phyloP scores from a whole-genome alignment of 306 rosid species.

The Prunus mira region DNA sequence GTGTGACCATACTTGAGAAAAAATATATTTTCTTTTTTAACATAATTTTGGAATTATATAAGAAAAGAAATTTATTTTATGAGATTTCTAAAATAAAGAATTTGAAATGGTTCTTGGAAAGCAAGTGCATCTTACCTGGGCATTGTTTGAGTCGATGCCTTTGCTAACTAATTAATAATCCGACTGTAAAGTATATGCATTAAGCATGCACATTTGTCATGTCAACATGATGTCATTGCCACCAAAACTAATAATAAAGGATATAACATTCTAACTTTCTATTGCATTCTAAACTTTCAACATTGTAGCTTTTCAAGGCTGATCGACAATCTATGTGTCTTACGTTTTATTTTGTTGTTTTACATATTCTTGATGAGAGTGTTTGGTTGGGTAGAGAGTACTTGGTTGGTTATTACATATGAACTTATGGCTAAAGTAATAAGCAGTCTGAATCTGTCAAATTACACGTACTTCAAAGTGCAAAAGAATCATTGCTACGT shows the following conservation, averaged over 20 bases:
- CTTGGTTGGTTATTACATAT: too few species aligned
- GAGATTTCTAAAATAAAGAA: background rate
- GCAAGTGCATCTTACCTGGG: background rate
- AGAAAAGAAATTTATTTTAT: too few species aligned
- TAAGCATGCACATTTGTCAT: background rate
- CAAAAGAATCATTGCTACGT: slow-evolving; percentile 33
- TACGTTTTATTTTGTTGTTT: too few species aligned
- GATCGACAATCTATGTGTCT: too few species aligned
- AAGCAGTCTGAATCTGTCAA: background rate
- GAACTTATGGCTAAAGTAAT: background rate
- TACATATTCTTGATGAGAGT: too few species aligned
- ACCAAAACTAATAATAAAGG: background rate
- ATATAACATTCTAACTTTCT: background rate
- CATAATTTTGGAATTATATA: background rate
- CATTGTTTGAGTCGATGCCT: background rate
- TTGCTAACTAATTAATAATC: background rate
- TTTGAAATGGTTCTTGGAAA: background rate
- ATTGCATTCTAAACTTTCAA: too few species aligned
- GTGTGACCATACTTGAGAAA: too few species aligned
- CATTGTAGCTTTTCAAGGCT: too few species aligned
- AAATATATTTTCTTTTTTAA: background rate
- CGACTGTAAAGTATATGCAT: background rate
- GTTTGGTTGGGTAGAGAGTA: too few species aligned
- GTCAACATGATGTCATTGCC: background rate
- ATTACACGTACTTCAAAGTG: background rate